These are phyloP conservation scores for Phialophora macrospora DNA, from an alignment of 2,329 filamentous ascomycete genomes.

Conservation along the genomic window DNA sequence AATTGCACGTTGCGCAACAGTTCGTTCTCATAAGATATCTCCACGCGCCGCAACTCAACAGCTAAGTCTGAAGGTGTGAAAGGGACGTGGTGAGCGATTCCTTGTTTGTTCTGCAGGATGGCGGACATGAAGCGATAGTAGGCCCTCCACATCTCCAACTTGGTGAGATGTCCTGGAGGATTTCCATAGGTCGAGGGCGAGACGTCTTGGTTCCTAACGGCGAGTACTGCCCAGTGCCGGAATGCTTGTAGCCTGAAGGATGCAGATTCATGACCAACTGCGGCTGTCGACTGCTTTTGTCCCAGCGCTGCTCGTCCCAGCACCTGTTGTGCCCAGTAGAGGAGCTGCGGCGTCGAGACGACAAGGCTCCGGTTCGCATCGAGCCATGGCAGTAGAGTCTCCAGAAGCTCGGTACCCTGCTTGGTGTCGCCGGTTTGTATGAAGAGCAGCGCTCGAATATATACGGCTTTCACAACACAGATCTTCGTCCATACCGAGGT, in stretches of 20 bases:
- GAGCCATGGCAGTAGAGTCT: slow-evolving; percentile 68
- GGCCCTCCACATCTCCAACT: slow-evolving; percentile 77
- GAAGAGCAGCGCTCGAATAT: slow-evolving; percentile 69
- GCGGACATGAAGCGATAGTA: slow-evolving; percentile 81
- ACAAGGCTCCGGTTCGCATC: slow-evolving; percentile 43
- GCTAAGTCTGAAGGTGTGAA: slow-evolving; percentile 66
- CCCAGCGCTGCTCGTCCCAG: slow-evolving; percentile 76
- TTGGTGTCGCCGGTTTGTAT: slow-evolving; percentile 25
- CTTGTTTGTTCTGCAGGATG: slow-evolving; percentile 64
- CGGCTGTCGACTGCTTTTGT: slow-evolving; percentile 43
- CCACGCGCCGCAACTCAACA: slow-evolving; percentile 77
- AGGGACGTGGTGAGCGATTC: slow-evolving; percentile 23
- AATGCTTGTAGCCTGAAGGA: slow-evolving; percentile 55
- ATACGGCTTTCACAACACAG: slow-evolving; percentile 77
- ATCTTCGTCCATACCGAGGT: slow-evolving; percentile 76
- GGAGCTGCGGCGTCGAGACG: slow-evolving; percentile 66
- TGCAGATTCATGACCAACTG: slow-evolving; percentile 17
- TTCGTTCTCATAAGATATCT: slow-evolving; percentile 77
- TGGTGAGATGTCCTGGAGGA: slow-evolving; percentile 44
- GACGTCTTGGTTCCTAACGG: slow-evolving; percentile 28
- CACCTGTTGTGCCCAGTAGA: slow-evolving; percentile 78
- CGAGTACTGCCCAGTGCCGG: slow-evolving; percentile 49
- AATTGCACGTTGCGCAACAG: slow-evolving; percentile 81
- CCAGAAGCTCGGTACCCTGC: slow-evolving; percentile 71
- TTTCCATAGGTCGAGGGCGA: slow-evolving; percentile 34